phyloP scores from a whole-genome alignment of 345 rosid species.

The Syzygium oleosum region DNA sequence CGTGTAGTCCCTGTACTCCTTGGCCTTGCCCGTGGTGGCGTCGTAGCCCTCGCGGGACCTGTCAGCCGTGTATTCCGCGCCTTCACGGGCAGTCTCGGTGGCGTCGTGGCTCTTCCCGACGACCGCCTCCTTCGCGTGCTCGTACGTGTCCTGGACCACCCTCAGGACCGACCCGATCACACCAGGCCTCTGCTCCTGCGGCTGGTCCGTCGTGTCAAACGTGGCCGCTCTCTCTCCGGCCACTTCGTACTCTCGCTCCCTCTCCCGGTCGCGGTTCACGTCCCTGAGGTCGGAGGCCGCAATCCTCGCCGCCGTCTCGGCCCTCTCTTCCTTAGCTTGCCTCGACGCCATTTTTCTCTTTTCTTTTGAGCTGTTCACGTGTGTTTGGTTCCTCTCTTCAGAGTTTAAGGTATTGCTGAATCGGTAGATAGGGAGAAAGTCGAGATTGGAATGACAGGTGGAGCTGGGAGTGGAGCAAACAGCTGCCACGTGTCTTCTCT shows the following conservation, averaged over 20 bases:
- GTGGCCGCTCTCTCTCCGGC: not conserved
- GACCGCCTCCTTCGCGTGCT: conserved; percentile 51
- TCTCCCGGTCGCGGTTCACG: conserved; percentile 18
- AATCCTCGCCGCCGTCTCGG: conserved; percentile 39
- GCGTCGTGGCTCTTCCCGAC: conserved; percentile 37
- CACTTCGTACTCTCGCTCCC: not conserved
- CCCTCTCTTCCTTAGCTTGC: conserved; percentile 37
- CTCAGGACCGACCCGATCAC: conserved; percentile 49
- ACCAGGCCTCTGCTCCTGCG: conserved; percentile 35
- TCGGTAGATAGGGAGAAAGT: not conserved
- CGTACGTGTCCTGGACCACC: conserved; percentile 44
- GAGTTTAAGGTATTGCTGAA: not conserved
- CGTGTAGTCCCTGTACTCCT: conserved; percentile 7
- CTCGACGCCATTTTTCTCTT: conserved; percentile 36
- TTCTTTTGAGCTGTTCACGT: not conserved
- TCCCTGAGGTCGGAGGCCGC: conserved; percentile 38
- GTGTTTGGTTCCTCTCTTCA: not conserved
- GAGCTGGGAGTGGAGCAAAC: not conserved
- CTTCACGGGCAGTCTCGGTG: not conserved
- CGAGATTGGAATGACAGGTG: not conserved
- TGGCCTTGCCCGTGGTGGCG: not conserved
- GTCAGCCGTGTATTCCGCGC: not conserved
- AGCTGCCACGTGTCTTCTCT: not conserved
- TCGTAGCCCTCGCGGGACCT: not conserved
- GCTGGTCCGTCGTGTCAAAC: conserved; percentile 1